A percentile compares a stretch with the other conserved stretches of the same genome.
These are phyloP conservation scores for Myrica gale DNA, from an alignment of 306 rosid species.

Conservation along the genomic window DNA sequence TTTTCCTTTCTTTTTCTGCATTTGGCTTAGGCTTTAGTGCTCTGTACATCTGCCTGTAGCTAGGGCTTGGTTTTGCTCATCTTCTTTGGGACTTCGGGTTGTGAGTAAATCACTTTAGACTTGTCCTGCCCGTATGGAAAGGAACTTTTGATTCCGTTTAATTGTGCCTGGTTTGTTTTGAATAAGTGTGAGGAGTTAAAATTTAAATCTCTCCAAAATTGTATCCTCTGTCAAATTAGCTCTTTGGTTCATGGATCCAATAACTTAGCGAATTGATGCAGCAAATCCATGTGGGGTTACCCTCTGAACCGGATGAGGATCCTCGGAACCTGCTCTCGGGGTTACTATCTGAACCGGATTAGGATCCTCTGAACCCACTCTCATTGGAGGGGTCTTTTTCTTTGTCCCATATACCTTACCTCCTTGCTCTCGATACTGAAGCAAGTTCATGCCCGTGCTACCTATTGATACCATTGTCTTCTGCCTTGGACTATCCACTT, in stretches of 20 bases:
- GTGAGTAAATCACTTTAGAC: background rate
- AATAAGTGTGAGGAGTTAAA: background rate
- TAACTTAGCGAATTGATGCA: background rate
- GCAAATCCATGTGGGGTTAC: background rate
- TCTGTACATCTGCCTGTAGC: background rate
- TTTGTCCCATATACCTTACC: background rate
- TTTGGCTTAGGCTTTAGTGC: background rate
- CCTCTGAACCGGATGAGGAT: background rate
- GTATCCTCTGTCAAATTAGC: background rate
- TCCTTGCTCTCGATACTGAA: conserved; percentile 2
- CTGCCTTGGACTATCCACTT: background rate
- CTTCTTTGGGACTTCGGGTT: background rate
- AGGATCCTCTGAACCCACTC: too few species aligned
- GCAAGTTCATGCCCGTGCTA: background rate
- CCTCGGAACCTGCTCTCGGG: too few species aligned
- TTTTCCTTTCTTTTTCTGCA: too few species aligned
- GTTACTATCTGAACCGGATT: background rate
- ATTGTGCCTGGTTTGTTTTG: background rate
- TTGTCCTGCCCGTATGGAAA: background rate
- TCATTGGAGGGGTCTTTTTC: background rate
- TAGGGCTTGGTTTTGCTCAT: background rate
- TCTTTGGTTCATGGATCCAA: background rate
- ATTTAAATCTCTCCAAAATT: background rate
- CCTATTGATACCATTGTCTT: background rate
- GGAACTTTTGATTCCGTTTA: background rate